These are phyloP conservation scores for Pythium biforme DNA, from an alignment of 352 stramenopile species.

Conservation along the genomic window DNA sequence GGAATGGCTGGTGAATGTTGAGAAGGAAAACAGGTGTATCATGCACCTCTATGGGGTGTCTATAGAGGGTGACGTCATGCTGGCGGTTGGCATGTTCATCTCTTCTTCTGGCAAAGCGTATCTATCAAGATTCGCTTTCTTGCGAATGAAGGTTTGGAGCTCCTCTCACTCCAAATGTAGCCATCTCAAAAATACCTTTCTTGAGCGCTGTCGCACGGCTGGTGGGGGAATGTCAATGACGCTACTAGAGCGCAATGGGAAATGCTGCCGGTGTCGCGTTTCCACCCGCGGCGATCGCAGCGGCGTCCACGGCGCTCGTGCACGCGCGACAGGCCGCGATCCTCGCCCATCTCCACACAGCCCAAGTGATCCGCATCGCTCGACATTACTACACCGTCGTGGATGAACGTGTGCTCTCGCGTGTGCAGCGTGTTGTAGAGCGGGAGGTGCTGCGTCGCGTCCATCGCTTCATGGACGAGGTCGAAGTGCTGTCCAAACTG, in stretches of 20 bases:
- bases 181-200: conserved; percentile 22
- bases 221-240: too few species aligned
- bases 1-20: too few species aligned
- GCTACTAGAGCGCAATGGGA: conserved; percentile 36
- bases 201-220: background rate
- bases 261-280: conserved; percentile 43
- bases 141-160: background rate
- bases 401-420: conserved; percentile 52
- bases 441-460: conserved; percentile 45
- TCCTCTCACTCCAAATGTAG: conserved; percentile 16
- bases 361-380: conserved; percentile 35
- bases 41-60: too few species aligned
- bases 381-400: conserved; percentile 48
- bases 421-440: conserved; percentile 50
- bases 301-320: conserved; percentile 25
- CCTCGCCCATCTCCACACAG: conserved; percentile 33
- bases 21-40: background rate
- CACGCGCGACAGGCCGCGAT: conserved; percentile 32
- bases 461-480: conserved; percentile 40
- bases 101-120: background rate
- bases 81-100: background rate
- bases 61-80: too few species aligned
- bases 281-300: conserved; percentile 26
- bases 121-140: conserved; percentile 3
- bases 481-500: conserved; percentile 57